Base-by-base conservation (phyloP, 192 early-diverging fungal species). In the Coemansia sp. region DNA sequence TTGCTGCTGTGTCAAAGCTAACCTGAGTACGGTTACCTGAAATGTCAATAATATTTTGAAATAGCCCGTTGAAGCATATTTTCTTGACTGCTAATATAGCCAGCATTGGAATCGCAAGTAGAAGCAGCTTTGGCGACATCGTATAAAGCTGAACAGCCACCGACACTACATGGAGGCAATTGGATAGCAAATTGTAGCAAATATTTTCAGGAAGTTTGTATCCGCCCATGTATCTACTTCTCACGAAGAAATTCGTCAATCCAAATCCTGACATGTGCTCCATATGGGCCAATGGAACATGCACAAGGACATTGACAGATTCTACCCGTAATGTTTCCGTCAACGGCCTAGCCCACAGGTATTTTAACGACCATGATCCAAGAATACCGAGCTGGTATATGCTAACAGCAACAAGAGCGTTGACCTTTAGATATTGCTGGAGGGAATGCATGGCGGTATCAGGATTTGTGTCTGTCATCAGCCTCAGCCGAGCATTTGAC, bases 381-480 rank as follows among this genome's bases (percentile, higher is more conserved):
- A 63, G 33, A 9, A 8, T 39, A 1, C 2, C 8, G 1, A 76
- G 51, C 57, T 76, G 74, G 10, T 7, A 53, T 7, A 25, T 20
- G 4, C 45, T 37, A 12, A 76, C 62, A 13, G 13, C 25, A 0
- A 67, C 21, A 4, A 60, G 15, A 2, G 68, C 74, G 34, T 76
- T 76, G 4, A 70, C 26, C 7, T 63, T 23, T 6, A 76, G 23
- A 29, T 76, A 70, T n/a, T 43, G 61, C 13, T 45, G 58, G 29
- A 76, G 30, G 30, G 74, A 76, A 25, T 66, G 31, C 35, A 40
- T 42, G 23, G 69, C 70, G 1, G 74, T 67, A 0, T 58, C 60
- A 0, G 74, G 59, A 34, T 76, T 67, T 55, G 21, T 63, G 55
- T 76, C 74, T 6, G 43, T 42, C 67, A 76, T 76, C 13, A 70